A percentile compares a stretch with the other conserved stretches of the same genome.
Evolutionary conservation across 306 rosid species (phyloP).

Genomic region (Citrullus mucosospermus): DNA sequence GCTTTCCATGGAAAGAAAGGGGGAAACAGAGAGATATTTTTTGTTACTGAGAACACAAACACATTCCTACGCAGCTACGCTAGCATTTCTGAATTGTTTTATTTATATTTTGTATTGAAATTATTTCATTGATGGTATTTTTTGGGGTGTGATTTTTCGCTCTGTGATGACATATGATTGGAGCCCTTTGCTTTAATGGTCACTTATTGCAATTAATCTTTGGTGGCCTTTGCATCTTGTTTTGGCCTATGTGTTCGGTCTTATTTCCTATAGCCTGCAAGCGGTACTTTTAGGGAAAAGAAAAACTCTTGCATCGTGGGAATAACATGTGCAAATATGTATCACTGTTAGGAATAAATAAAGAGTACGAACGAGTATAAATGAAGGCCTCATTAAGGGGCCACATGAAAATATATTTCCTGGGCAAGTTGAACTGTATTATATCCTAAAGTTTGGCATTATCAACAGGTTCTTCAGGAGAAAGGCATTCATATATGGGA

Average conservation of each 20-base stretch:
- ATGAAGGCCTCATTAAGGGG: background rate
- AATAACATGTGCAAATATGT: background rate
- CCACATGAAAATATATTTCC: background rate
- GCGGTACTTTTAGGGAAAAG: background rate
- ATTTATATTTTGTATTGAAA: background rate
- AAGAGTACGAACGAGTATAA: background rate
- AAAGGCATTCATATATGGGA: constrained; percentile 91
- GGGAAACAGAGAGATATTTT: background rate
- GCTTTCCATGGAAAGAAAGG: background rate
- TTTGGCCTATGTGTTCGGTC: background rate
- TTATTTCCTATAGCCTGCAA: background rate
- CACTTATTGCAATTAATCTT: background rate
- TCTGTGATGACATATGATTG: background rate
- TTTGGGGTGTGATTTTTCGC: background rate
- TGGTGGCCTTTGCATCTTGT: background rate
- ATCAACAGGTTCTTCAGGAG: constrained; percentile 73
- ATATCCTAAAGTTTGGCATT: constrained; percentile 10
- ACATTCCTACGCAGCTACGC: background rate
- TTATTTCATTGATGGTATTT: background rate
- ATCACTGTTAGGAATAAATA: background rate
- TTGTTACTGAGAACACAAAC: background rate
- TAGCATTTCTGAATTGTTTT: background rate
- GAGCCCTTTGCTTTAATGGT: background rate
- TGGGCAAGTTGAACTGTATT: background rate
- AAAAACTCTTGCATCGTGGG: background rate